These are phyloP conservation scores for Sarocladiaceae sp. DNA, from an alignment of 2,329 filamentous ascomycete genomes.

Conservation along the genomic window DNA sequence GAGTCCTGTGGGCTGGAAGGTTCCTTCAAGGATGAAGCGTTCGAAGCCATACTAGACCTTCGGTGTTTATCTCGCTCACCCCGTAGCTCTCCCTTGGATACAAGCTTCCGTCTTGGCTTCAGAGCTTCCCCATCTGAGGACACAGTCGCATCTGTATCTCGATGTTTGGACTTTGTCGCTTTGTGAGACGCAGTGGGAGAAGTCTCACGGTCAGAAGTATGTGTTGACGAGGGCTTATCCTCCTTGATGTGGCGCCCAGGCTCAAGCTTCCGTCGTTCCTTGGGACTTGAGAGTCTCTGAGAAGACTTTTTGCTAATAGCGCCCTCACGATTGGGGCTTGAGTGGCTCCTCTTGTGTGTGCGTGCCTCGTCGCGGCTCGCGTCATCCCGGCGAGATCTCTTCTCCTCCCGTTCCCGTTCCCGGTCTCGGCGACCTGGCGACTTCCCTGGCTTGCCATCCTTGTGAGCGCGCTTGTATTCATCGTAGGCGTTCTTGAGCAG, in stretches of 20 bases:
- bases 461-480: conserved; percentile 49
- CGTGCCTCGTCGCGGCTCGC: conserved; percentile 34
- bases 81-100: conserved; percentile 57
- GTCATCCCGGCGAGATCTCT: conserved; percentile 37
- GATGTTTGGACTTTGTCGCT: conserved; percentile 42
- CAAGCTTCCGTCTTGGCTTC: conserved; percentile 56
- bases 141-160: conserved; percentile 47
- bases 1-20: conserved; percentile 46
- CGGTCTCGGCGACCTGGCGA: conserved; percentile 41
- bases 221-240: conserved; percentile 39
- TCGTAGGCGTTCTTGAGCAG: conserved; percentile 73
- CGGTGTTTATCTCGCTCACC: conserved; percentile 53
- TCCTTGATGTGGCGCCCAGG: conserved; percentile 46
- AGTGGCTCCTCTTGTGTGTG: conserved; percentile 38
- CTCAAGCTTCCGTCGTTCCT: conserved; percentile 30
- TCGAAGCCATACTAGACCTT: conserved; percentile 52
- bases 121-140: conserved; percentile 52
- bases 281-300: conserved; percentile 35
- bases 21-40: conserved; percentile 46
- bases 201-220: conserved; percentile 45
- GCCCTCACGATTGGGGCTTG: conserved; percentile 41
- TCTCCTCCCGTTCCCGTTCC: conserved; percentile 35
- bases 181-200: conserved; percentile 44
- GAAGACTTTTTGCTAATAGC: conserved; percentile 38
- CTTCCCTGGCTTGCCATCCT: conserved; percentile 40